Conservation (phyloP, 1,284 basidiomycete genomes). For the Mycena citricolor region DNA sequence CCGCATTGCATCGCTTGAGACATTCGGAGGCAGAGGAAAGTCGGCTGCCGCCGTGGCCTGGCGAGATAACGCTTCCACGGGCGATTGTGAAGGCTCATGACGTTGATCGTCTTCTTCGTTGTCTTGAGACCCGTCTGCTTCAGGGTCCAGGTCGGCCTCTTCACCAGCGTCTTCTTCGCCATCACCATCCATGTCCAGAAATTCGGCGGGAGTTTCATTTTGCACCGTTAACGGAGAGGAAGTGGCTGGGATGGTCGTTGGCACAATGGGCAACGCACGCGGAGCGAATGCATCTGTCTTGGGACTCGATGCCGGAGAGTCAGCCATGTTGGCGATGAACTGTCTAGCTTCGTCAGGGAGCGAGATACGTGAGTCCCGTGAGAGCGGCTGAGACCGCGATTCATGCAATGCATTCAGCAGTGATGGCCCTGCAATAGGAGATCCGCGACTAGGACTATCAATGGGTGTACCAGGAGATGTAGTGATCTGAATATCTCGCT, state of each 20-base stretch:
- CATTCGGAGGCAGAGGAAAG: constrained; percentile 27
- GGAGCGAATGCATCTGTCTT: constrained; percentile 37
- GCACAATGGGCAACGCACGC: constrained; percentile 14
- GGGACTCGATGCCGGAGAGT: constrained; percentile 61
- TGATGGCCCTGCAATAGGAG: background rate
- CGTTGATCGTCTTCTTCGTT: constrained; percentile 24
- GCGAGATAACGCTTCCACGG: constrained; percentile 14
- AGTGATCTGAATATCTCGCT: constrained; percentile 7
- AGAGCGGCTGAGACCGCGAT: constrained; percentile 30
- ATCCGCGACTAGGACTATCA: constrained; percentile 3
- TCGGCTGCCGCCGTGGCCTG: constrained; percentile 11
- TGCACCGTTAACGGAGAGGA: constrained; percentile 20
- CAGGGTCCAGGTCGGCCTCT: constrained; percentile 28
- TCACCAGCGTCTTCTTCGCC: constrained; percentile 46
- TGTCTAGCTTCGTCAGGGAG: constrained; percentile 72
- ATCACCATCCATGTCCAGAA: constrained; percentile 64
- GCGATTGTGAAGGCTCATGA: background rate
- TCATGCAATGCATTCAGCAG: constrained; percentile 32
- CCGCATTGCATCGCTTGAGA: no score
- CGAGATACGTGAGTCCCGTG: constrained; percentile 62
- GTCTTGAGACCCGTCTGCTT: constrained; percentile 17
- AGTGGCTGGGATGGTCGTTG: constrained; percentile 18
- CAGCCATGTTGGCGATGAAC: constrained; percentile 66
- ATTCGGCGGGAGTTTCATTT: constrained; percentile 37
- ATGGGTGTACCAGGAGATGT: constrained; percentile 14